Conservation (phyloP, 805 yeast genomes). For the Candida tibetensis region DNA sequence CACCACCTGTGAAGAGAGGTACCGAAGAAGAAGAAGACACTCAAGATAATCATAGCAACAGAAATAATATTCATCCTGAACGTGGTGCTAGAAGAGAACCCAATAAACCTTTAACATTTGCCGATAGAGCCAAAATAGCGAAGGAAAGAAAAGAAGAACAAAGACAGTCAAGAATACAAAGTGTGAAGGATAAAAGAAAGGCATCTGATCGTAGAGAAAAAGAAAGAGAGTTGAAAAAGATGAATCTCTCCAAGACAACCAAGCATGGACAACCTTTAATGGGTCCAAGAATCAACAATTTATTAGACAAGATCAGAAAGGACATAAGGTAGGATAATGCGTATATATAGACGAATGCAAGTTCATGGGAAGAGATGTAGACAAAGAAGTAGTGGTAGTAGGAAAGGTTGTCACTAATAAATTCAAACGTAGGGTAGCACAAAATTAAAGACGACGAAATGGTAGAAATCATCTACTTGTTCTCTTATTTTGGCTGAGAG, state of each 20-base stretch:
- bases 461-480: too few relatives aligned
- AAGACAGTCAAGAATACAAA: conserved; percentile 37
- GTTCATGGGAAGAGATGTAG: too few relatives aligned
- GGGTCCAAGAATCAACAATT: conserved; percentile 81
- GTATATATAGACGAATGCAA: conserved; percentile 3
- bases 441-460: too few relatives aligned
- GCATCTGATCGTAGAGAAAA: conserved; percentile 34
- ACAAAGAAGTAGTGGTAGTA: too few relatives aligned
- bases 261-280: conserved; percentile 81
- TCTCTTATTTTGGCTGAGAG: too few relatives aligned
- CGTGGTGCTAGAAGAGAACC: conserved; percentile 21
- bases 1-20: conserved; percentile 43
- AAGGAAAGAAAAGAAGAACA: conserved; percentile 46
- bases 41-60: conserved; percentile 5
- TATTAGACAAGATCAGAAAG: conserved; percentile 67
- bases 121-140: conserved; percentile 44
- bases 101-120: conserved; percentile 37
- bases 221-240: conserved; percentile 44
- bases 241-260: conserved; percentile 49
- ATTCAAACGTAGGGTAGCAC: too few relatives aligned
- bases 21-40: conserved; percentile 10
- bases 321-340: not conserved
- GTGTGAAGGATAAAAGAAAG: conserved; percentile 37
- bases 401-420: too few relatives aligned
- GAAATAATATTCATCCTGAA: conserved; percentile 16